Percentiles rank a stretch among this genome's conserved stretches.
Evolutionary conservation across 371 early-diverging fungal genomes (phyloP).

Genomic region (Circinella minor): DNA sequence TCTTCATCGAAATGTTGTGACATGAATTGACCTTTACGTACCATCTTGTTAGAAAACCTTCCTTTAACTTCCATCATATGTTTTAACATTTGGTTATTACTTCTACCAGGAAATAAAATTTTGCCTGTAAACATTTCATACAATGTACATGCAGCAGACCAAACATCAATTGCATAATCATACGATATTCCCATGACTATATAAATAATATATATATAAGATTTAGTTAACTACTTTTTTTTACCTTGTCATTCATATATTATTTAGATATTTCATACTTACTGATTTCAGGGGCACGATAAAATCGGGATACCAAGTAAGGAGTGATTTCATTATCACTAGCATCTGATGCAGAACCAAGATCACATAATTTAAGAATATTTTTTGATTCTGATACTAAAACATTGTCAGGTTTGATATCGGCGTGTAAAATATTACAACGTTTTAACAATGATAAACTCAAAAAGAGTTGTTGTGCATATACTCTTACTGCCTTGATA

Average conservation of each 20-base stretch:
- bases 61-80: slow-evolving; percentile 95
- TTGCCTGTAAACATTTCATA: slow-evolving; percentile 96
- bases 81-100: slow-evolving; percentile 95
- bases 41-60: slow-evolving; percentile 80
- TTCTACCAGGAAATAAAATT: slow-evolving; percentile 92
- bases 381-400: slow-evolving; percentile 83
- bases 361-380: slow-evolving; percentile 88
- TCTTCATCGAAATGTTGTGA: slow-evolving; percentile 87
- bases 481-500: slow-evolving; percentile 89
- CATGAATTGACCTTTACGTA: slow-evolving; percentile 83
- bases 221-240: not conserved
- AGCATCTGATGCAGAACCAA: slow-evolving; percentile 91
- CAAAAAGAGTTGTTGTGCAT: slow-evolving; percentile 91
- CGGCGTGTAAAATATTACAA: slow-evolving; percentile 92
- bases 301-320: slow-evolving; percentile 97
- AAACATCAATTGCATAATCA: slow-evolving; percentile 92
- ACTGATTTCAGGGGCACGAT: slow-evolving; percentile 99
- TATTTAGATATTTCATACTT: slow-evolving; percentile 28
- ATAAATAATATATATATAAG: not conserved
- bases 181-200: slow-evolving; percentile 88
- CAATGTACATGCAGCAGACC: slow-evolving; percentile 98
- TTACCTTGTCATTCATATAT: not conserved
- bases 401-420: slow-evolving; percentile 99
- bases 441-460: slow-evolving; percentile 84
- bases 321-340: slow-evolving; percentile 92